A percentile compares a stretch with the other conserved stretches of the same genome.
Conservation (phyloP, 1,284 basidiomycete genomes). For the Porogramme epimiltina region DNA sequence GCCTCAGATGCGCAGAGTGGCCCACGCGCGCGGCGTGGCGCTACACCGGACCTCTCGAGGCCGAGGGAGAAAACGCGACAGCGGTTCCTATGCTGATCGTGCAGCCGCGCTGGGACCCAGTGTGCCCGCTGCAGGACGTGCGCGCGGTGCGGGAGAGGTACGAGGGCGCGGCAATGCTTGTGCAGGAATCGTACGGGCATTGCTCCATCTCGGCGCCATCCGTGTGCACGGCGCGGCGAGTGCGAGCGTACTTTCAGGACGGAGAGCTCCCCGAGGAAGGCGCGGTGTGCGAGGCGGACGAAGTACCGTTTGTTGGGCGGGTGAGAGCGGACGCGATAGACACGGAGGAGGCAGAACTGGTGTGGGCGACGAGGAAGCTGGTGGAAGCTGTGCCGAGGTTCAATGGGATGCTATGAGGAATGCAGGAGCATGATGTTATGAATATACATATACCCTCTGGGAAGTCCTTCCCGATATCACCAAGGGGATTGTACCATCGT, state of each 20-base stretch:
- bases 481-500: no score
- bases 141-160: constrained; percentile 17
- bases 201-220: constrained; percentile 44
- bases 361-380: no score
- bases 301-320: constrained; percentile 18
- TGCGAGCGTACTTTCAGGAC: constrained; percentile 43
- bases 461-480: no score
- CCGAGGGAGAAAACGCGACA: constrained; percentile 15
- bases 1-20: constrained; percentile 20
- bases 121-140: constrained; percentile 20
- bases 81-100: constrained; percentile 31
- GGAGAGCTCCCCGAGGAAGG: constrained; percentile 43
- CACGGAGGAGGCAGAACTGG: constrained; percentile 16
- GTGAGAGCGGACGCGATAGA: constrained; percentile 1
- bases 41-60: constrained; percentile 21
- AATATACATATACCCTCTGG: no score
- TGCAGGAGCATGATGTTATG: no score
- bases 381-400: no score
- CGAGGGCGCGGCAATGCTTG: constrained; percentile 20
- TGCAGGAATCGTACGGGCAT: constrained; percentile 36
- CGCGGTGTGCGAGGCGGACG: constrained; percentile 38
- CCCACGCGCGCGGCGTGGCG: constrained; percentile 15
- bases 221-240: constrained; percentile 42
- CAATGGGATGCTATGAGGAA: no score
- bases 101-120: constrained; percentile 22